phyloP scores from a whole-genome alignment of 2,329 filamentous ascomycete genomes.

The Diatrype stigma region DNA sequence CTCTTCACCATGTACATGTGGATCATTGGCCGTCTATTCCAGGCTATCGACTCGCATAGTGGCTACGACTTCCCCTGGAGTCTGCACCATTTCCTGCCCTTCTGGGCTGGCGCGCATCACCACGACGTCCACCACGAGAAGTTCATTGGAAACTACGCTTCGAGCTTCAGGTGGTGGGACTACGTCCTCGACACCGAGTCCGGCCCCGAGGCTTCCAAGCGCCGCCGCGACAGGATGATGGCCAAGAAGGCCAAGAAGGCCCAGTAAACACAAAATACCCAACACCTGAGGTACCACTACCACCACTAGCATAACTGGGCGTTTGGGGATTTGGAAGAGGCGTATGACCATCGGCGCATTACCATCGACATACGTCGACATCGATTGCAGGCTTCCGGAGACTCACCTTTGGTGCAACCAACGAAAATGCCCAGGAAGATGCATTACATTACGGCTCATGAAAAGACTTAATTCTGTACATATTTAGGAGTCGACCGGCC shows the following conservation, averaged over 20 bases:
- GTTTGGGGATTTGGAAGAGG: background rate
- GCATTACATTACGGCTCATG: slow-evolving; percentile 10
- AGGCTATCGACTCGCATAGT: slow-evolving; percentile 95
- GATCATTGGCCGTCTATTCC: slow-evolving; percentile 90
- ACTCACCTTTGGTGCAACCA: slow-evolving; percentile 6
- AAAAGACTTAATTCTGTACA: slow-evolving; percentile 19
- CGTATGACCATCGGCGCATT: background rate
- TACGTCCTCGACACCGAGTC: slow-evolving; percentile 90
- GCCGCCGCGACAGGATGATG: slow-evolving; percentile 73
- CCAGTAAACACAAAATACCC: slow-evolving; percentile 43
- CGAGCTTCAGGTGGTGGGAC: slow-evolving; percentile 99
- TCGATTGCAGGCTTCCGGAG: slow-evolving; percentile 4
- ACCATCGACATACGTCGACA: background rate
- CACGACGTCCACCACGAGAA: slow-evolving; percentile 97
- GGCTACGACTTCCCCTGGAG: slow-evolving; percentile 99
- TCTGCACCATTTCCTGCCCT: slow-evolving; percentile 88
- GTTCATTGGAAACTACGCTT: slow-evolving; percentile 97
- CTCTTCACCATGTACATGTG: slow-evolving; percentile 97
- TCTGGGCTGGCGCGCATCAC: slow-evolving; percentile 97
- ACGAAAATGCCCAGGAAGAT: slow-evolving; percentile 3
- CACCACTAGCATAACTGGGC: background rate
- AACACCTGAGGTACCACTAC: background rate
- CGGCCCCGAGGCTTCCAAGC: slow-evolving; percentile 79
- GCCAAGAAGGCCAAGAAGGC: slow-evolving; percentile 64
- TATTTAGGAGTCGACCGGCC: slow-evolving; percentile 14